These are phyloP conservation scores for Byssoonygena ceratinophila DNA, from an alignment of 2,329 filamentous ascomycete species.

Conservation along the genomic window DNA sequence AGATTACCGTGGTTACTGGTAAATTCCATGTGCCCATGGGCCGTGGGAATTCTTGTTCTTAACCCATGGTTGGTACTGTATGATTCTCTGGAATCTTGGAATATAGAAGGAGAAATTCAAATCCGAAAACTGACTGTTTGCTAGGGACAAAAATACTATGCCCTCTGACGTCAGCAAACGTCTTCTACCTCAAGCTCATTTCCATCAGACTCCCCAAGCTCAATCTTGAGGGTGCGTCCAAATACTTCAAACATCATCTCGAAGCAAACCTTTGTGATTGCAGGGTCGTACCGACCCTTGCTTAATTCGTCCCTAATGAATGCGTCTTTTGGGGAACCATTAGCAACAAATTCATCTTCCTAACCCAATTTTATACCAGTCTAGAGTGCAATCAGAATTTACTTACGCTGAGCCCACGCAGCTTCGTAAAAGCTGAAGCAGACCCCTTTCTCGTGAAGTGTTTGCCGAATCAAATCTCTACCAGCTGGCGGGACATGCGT, in stretches of 20 bases:
- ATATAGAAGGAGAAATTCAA: too few relatives aligned
- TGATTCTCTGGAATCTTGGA: too few relatives aligned
- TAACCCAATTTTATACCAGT: too few relatives aligned
- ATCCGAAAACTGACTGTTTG: neutral
- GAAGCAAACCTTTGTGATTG: slow-evolving; percentile 76
- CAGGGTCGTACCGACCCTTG: slow-evolving; percentile 88
- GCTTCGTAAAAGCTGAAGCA: slow-evolving; percentile 77
- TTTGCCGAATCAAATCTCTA: slow-evolving; percentile 70
- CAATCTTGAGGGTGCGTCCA: slow-evolving; percentile 62
- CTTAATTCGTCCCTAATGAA: slow-evolving; percentile 88
- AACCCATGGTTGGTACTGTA: neutral
- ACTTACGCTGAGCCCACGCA: slow-evolving; percentile 74
- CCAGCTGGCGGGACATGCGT: slow-evolving; percentile 78
- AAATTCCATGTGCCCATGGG: neutral
- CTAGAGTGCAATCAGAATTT: too few relatives aligned
- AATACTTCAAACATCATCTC: slow-evolving; percentile 84
- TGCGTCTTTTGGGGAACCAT: slow-evolving; percentile 46
- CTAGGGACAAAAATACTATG: neutral
- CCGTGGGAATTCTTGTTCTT: neutral
- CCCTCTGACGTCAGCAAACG: slow-evolving; percentile 47
- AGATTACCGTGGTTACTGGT: neutral
- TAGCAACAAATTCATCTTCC: too few relatives aligned
- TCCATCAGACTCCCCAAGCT: slow-evolving; percentile 60
- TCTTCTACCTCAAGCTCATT: slow-evolving; percentile 56
- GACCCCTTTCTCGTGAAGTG: slow-evolving; percentile 63